A percentile compares a stretch with the other conserved stretches of the same genome.
Conservation (phyloP, 345 rosid genomes). For the Acer negundo region DNA sequence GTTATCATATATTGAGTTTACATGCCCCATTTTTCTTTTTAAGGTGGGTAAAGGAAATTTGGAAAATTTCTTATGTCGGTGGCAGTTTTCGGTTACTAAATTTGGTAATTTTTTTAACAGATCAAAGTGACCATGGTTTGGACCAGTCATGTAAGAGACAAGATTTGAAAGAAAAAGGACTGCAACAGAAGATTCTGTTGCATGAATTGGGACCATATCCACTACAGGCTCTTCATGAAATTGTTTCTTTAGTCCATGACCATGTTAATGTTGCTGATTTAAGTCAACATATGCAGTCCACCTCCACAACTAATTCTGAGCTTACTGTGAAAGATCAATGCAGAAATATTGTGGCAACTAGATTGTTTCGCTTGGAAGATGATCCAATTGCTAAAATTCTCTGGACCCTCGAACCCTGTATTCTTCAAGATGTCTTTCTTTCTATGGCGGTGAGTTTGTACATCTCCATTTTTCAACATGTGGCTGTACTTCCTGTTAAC, state of each 20-base stretch:
- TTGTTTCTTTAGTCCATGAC: constrained; percentile 78
- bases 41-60: neutral
- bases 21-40: neutral
- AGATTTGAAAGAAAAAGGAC: constrained; percentile 34
- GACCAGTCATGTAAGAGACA: constrained; percentile 30
- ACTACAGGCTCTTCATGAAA: constrained; percentile 61
- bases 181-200: constrained; percentile 32
- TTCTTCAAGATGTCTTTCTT: constrained; percentile 59
- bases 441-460: constrained; percentile 67
- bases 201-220: constrained; percentile 51
- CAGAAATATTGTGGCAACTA: constrained; percentile 22
- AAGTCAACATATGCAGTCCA: constrained; percentile 32
- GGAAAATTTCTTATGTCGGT: neutral
- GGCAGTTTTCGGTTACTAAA: constrained; percentile 20
- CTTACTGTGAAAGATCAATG: constrained; percentile 27
- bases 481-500: constrained; percentile 17
- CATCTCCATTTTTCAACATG: constrained; percentile 7
- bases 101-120: constrained; percentile 27
- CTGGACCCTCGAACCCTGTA: constrained; percentile 55
- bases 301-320: constrained; percentile 37
- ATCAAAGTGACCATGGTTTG: constrained; percentile 28
- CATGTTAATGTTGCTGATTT: constrained; percentile 47
- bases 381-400: constrained; percentile 75
- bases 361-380: constrained; percentile 51
- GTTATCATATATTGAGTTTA: constrained; percentile 12